These are phyloP conservation scores for Calonectria henricotiae DNA, from an alignment of 2,329 filamentous ascomycete species.

Conservation along the genomic window DNA sequence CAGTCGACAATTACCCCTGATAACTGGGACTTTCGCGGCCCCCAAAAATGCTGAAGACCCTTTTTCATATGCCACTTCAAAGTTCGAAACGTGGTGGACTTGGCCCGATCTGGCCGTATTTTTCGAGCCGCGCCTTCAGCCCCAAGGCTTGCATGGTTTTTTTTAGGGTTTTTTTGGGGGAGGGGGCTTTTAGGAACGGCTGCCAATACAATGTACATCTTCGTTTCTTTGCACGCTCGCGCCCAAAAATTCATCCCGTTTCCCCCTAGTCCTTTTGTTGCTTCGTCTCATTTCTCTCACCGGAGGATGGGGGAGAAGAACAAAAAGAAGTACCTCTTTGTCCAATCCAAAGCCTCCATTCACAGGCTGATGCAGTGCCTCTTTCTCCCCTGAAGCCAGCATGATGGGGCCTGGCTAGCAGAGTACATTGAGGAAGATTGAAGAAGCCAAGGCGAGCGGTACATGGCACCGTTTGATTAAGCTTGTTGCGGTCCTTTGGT, in stretches of 20 bases:
- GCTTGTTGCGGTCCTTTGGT: neutral
- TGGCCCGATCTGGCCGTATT: conserved; percentile 47
- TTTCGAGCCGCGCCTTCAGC: conserved; percentile 43
- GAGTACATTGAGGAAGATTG: neutral
- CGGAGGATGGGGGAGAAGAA: neutral
- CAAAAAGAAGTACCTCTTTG: neutral
- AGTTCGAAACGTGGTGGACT: neutral
- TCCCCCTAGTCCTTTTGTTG: conserved; percentile 36
- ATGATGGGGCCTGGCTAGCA: neutral
- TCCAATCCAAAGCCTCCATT: conserved; percentile 29
- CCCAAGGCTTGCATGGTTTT: conserved; percentile 20
- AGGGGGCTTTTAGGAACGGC: neutral
- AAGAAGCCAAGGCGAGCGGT: neutral
- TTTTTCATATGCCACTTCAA: neutral
- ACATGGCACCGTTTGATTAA: conserved; percentile 34
- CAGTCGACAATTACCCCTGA: neutral
- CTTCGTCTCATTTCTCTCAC: conserved; percentile 20
- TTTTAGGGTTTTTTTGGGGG: no score
- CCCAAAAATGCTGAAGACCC: neutral
- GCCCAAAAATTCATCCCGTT: conserved; percentile 26
- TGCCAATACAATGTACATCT: conserved; percentile 14
- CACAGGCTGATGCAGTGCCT: neutral
- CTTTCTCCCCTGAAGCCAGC: conserved; percentile 28
- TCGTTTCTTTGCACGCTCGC: conserved; percentile 33
- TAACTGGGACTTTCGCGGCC: conserved; percentile 31